These are phyloP conservation scores for Monosporascus sp. DNA, from an alignment of 2,329 filamentous ascomycete species.

Conservation along the genomic window DNA sequence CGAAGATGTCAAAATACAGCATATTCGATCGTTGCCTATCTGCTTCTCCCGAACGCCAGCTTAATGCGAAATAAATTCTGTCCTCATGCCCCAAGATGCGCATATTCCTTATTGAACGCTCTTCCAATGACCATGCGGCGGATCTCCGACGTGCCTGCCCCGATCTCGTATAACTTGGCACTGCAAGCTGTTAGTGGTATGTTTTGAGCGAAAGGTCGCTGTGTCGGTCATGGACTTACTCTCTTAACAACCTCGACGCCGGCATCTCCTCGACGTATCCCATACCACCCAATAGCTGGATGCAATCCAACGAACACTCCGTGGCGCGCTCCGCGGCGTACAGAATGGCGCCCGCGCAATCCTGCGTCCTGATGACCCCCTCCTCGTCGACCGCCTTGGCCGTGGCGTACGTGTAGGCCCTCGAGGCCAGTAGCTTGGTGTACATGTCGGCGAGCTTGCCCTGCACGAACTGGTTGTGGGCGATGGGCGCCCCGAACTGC, in stretches of 20 bases:
- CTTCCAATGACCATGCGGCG: constrained; percentile 90
- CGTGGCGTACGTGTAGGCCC: constrained; percentile 83
- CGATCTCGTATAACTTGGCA: constrained; percentile 87
- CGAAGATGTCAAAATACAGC: background rate
- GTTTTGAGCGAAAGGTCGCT: background rate
- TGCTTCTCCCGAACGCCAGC: constrained; percentile 9
- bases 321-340: constrained; percentile 90
- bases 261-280: constrained; percentile 95
- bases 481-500: constrained; percentile 84
- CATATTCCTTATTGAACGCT: constrained; percentile 84
- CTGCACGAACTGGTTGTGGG: constrained; percentile 89
- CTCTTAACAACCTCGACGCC: constrained; percentile 75
- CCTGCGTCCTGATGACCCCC: constrained; percentile 71
- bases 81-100: constrained; percentile 23
- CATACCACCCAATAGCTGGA: constrained; percentile 91
- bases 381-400: constrained; percentile 76
- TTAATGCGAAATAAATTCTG: constrained; percentile 11
- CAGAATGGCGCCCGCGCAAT: constrained; percentile 90
- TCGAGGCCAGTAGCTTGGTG: constrained; percentile 78
- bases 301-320: constrained; percentile 79
- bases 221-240: constrained; percentile 39
- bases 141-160: constrained; percentile 92
- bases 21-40: background rate
- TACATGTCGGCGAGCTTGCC: constrained; percentile 97
- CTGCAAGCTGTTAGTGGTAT: constrained; percentile 34